Conservation (phyloP, 2,329 filamentous ascomycete species). For the Bretziella fagacearum region DNA sequence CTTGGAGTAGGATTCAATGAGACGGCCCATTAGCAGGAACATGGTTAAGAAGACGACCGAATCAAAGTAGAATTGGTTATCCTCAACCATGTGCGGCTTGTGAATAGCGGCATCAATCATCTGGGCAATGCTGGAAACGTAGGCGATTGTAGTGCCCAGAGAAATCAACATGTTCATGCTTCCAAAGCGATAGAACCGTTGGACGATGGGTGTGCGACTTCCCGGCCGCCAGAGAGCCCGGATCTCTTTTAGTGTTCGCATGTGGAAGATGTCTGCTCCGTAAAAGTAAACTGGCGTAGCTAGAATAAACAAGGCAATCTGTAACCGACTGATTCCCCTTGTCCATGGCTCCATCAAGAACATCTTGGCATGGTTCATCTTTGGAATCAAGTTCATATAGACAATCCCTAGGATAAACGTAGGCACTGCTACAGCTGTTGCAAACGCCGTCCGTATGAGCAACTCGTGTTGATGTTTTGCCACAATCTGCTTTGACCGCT, state of each 20-base stretch:
- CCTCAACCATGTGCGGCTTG: constrained; percentile 24
- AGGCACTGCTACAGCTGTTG: constrained; percentile 55
- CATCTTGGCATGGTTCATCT: constrained; percentile 37
- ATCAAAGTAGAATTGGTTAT: constrained; percentile 63
- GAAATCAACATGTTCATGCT: constrained; percentile 95
- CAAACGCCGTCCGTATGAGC: constrained; percentile 52
- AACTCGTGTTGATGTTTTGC: constrained; percentile 51
- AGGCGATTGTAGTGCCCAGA: constrained; percentile 73
- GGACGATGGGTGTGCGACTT: constrained; percentile 54
- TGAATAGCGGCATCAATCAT: constrained; percentile 45
- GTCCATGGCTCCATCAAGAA: constrained; percentile 56
- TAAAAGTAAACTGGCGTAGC: constrained; percentile 79
- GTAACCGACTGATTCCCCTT: constrained; percentile 55
- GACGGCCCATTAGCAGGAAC: constrained; percentile 60
- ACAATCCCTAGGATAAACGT: constrained; percentile 78
- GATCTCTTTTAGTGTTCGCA: constrained; percentile 62
- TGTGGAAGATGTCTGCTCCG: constrained; percentile 71
- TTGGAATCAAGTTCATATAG: constrained; percentile 67
- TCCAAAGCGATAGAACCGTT: constrained; percentile 78
- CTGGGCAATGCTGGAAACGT: constrained; percentile 64
- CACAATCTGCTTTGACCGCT: constrained; percentile 58
- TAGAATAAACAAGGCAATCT: constrained; percentile 65
- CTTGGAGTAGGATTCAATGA: constrained; percentile 81
- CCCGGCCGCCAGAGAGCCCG: constrained; percentile 57
- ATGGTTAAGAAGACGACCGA: constrained; percentile 83